Conservation (phyloP, 2,329 filamentous ascomycete species). For the Leptosphaerulina australis region DNA sequence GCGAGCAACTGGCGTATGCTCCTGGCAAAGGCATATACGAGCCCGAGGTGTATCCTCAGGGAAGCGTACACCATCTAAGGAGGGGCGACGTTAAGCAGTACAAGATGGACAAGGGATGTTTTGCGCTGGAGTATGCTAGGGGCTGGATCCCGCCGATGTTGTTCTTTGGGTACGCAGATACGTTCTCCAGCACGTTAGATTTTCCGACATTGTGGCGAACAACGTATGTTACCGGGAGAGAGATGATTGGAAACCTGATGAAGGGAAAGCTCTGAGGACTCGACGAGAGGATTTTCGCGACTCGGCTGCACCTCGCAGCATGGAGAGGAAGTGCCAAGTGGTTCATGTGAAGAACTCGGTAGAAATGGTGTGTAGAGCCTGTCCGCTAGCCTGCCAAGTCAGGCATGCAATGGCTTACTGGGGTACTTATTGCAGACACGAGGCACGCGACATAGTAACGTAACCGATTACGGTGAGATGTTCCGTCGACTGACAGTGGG, state of each 20-base stretch:
- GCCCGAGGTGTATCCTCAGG: conserved; percentile 72
- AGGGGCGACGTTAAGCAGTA: conserved; percentile 81
- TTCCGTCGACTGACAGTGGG: neutral
- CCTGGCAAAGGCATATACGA: conserved; percentile 65
- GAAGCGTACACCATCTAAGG: conserved; percentile 72
- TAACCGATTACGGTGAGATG: neutral
- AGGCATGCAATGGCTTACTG: neutral
- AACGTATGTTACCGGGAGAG: conserved; percentile 71
- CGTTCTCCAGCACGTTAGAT: conserved; percentile 79
- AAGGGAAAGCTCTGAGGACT: conserved; percentile 26
- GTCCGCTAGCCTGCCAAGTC: conserved; percentile 3
- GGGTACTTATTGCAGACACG: conserved; percentile 4
- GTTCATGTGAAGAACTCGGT: too few relatives aligned
- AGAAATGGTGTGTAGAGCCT: neutral
- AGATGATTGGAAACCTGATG: conserved; percentile 75
- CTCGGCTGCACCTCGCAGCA: neutral
- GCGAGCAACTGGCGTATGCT: conserved; percentile 76
- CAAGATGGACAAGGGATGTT: conserved; percentile 76
- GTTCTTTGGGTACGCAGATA: conserved; percentile 85
- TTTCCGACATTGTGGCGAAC: conserved; percentile 84
- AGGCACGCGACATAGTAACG: conserved; percentile 7
- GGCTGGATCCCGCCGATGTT: conserved; percentile 95
- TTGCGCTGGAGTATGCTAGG: conserved; percentile 81
- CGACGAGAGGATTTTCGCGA: neutral
- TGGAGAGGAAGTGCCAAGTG: too few relatives aligned